Base-by-base conservation (phyloP, 257 asterid genomes). In the Fraxinus americana region DNA sequence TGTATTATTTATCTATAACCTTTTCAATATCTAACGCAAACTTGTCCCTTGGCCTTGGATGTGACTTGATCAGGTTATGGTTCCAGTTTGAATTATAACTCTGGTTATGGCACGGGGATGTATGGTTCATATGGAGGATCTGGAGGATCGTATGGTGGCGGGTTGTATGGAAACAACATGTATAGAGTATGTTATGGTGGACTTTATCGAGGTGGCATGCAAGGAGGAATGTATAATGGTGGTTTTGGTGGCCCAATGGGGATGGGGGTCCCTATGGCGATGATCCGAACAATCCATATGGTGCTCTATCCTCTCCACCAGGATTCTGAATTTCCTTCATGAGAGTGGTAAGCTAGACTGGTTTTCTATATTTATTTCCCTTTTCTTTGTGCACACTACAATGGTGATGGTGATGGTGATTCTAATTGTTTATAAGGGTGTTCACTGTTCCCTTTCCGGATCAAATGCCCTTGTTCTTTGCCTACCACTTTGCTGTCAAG, bases 251-350 rank as follows among this genome's bases (percentile, higher is more conserved):
- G 29, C 29, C 29, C 29, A 27, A 27, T 27, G 29, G 29, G 29
- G 29, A 0, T 1, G 29, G 29, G 29, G 29, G 29, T 27, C 1
- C 29, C 1, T 27, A 1, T 27, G 1, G 29, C 29, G 0, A 27
- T 27, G 29, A 95, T 79, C 99, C 99, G 27, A 92, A 94, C 85
- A 89, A 91, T 77, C 99, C 98, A 4, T 92, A 78, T 83, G 99
- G 99, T 73, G 83, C 90, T 76, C 96, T 97, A 74, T 32, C 97
- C 74, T 83, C 96, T 75, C 99, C 99, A 35, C 99, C 99, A 32
- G 75, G 79, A 75, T 93, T 95, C 81, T 93, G 98, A 98, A 36
- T 95, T 71, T 95, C 99, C 50, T 80, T 95, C 48, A 91, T 95
- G 99, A 91, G 89, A 34, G 96, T 95, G 97, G 99, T 95, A 84